Evolutionary conservation across 2,329 filamentous ascomycete genomes (phyloP).

Genomic region (Fusarium mangiferae): DNA sequence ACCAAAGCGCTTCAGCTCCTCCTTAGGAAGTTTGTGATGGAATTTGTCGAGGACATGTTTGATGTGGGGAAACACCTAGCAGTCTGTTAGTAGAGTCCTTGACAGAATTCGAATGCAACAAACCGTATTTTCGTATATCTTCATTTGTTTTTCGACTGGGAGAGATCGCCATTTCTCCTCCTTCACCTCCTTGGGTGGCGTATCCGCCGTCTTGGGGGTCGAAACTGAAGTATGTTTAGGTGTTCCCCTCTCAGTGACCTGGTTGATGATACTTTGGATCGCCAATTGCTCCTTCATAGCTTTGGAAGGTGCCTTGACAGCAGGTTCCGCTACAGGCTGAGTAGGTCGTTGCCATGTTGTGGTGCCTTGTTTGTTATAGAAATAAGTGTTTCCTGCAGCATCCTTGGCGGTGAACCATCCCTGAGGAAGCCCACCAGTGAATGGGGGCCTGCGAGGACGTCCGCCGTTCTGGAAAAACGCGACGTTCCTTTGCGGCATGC

Average conservation of each 20-base stretch:
- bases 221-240: conserved; percentile 66
- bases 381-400: conserved; percentile 79
- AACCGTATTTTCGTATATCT: conserved; percentile 93
- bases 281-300: conserved; percentile 73
- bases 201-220: conserved; percentile 70
- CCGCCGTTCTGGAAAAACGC: conserved; percentile 60
- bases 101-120: conserved; percentile 47
- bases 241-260: conserved; percentile 75
- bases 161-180: conserved; percentile 77
- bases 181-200: conserved; percentile 67
- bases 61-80: conserved; percentile 84
- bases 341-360: conserved; percentile 87
- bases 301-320: conserved; percentile 72
- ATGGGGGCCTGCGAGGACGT: conserved; percentile 65
- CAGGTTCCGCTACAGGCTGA: conserved; percentile 71
- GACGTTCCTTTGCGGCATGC: conserved; percentile 62
- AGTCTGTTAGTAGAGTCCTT: conserved; percentile 14
- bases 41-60: conserved; percentile 90
- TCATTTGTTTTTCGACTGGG: conserved; percentile 88
- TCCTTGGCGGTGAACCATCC: conserved; percentile 88
- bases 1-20: conserved; percentile 72
- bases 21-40: conserved; percentile 84
- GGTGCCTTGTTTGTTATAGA: conserved; percentile 80
- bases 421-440: conserved; percentile 71
- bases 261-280: conserved; percentile 86